Evolutionary conservation across 352 stramenopile species (phyloP).

Genomic region (Pythium diclinum): DNA sequence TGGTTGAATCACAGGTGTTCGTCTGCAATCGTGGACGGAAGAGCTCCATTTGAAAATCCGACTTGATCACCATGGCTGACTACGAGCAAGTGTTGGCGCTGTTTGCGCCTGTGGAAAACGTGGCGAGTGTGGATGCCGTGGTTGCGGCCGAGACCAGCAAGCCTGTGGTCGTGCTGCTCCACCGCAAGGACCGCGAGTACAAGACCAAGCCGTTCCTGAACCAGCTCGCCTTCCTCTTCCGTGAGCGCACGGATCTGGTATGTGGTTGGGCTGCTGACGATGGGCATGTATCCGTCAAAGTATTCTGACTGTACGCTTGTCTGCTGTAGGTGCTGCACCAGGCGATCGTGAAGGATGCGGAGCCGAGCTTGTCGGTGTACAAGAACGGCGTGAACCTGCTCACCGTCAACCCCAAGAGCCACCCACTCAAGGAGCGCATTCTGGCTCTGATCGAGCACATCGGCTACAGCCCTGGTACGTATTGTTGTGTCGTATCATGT

Average conservation of each 20-base stretch:
- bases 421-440: constrained; percentile 49
- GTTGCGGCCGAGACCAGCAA: constrained; percentile 23
- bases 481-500: no score
- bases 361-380: constrained; percentile 47
- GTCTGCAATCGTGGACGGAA: constrained; percentile 4
- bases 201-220: constrained; percentile 47
- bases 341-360: constrained; percentile 29
- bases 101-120: constrained; percentile 25
- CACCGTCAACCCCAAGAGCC: constrained; percentile 37
- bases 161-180: constrained; percentile 33
- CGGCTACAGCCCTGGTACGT: constrained; percentile 55
- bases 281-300: no score
- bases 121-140: constrained; percentile 3
- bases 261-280: neutral
- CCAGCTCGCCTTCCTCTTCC: constrained; percentile 59
- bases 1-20: constrained; percentile 15
- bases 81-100: constrained; percentile 24
- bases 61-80: constrained; percentile 15
- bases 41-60: neutral
- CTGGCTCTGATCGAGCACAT: constrained; percentile 46
- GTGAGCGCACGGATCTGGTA: constrained; percentile 62
- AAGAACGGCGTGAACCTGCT: constrained; percentile 41
- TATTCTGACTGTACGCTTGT: neutral
- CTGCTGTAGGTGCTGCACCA: constrained; percentile 40
- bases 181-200: constrained; percentile 34